Conservation (phyloP, 2,329 filamentous ascomycete genomes). For the Byssothecium circinans region DNA sequence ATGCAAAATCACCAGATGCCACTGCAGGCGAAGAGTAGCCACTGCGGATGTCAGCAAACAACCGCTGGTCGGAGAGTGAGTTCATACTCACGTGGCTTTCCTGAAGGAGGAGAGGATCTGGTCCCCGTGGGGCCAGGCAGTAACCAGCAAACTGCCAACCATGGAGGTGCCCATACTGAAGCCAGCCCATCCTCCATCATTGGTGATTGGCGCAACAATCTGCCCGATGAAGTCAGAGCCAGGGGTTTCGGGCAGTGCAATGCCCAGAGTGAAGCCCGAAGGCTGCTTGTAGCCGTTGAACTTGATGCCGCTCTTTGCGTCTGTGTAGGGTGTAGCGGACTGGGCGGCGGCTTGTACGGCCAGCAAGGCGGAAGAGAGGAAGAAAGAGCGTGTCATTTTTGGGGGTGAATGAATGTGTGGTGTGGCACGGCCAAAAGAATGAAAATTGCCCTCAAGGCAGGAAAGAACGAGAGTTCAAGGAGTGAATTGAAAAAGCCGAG, state of each 20-base stretch:
- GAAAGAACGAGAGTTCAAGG: conserved; percentile 18
- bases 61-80: neutral
- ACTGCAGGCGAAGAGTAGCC: conserved; percentile 55
- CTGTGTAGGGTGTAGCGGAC: conserved; percentile 28
- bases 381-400: conserved; percentile 32
- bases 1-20: conserved; percentile 46
- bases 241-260: conserved; percentile 54
- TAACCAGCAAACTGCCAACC: conserved; percentile 53
- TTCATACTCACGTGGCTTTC: conserved; percentile 34
- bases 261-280: conserved; percentile 52
- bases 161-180: conserved; percentile 54
- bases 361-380: conserved; percentile 30
- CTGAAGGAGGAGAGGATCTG: conserved; percentile 52
- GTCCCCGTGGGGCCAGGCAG: conserved; percentile 56
- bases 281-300: conserved; percentile 36
- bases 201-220: conserved; percentile 49
- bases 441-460: conserved; percentile 39
- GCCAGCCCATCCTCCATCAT: conserved; percentile 54
- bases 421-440: conserved; percentile 31
- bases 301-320: conserved; percentile 36
- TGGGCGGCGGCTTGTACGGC: conserved; percentile 31
- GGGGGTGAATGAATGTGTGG: conserved; percentile 22
- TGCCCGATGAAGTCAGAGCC: conserved; percentile 59
- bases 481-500: neutral
- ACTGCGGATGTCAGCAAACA: conserved; percentile 7